Evolutionary conservation across 1,139 yeast species (phyloP).

Genomic region (Yamadazyma friedrichii): DNA sequence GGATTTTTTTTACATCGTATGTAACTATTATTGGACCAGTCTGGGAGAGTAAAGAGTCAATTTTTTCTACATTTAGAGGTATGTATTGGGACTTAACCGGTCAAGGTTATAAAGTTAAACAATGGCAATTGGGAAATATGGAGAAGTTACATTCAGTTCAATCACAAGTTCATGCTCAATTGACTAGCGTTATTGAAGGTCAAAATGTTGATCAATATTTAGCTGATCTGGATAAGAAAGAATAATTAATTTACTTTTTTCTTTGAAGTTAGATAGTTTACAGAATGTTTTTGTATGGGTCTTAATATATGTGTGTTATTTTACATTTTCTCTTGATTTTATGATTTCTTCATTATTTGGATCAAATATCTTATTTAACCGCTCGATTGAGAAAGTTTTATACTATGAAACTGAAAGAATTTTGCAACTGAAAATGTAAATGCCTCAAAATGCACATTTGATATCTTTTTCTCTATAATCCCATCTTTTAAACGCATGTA

Average conservation of each 20-base stretch:
- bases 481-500: neutral
- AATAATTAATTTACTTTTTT: neutral
- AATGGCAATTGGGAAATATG: constrained; percentile 71
- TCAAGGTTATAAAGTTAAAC: constrained; percentile 64
- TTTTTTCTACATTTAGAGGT: constrained; percentile 65
- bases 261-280: neutral
- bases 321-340: neutral
- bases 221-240: constrained; percentile 16
- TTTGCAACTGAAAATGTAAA: no score
- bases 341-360: no score
- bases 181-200: constrained; percentile 33
- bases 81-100: constrained; percentile 83
- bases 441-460: no score
- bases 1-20: constrained; percentile 61
- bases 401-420: no score
- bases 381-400: no score
- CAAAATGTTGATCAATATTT: constrained; percentile 20
- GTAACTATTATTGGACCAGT: constrained; percentile 62
- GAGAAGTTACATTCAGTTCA: constrained; percentile 67
- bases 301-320: neutral
- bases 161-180: constrained; percentile 51
- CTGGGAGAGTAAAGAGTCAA: constrained; percentile 66
- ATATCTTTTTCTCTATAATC: no score
- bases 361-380: no score
- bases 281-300: neutral